Evolutionary conservation across 2,329 filamentous ascomycete genomes (phyloP), one percentile per base, ranked within the genome.

Genomic region (Biscogniauxia mediterranea): DNA sequence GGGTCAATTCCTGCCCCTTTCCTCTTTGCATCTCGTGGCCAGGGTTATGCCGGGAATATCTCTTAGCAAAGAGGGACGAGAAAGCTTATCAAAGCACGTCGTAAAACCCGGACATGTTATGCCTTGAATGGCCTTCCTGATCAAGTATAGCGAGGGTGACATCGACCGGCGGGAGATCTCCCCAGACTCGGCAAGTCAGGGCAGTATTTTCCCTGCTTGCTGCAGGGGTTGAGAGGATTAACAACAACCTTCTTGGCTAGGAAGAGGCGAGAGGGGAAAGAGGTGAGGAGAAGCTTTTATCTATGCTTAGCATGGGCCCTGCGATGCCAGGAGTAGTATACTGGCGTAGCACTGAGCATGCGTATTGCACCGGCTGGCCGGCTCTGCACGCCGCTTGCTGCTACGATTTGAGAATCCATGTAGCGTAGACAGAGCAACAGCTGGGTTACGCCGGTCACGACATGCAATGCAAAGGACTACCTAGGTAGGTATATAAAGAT

Each of bases 101-200:
- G 38, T 54, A 32, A 32, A 32, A n/a, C 38, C 7, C 17, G 38
- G 17, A n/a, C 15, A 46, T 46, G 38, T 17, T 46, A 46, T 46
- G 38, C 13, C 13, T 2, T 15, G 17, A 32, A n/a, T 54, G 52
- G 56, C 69, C 69, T 71, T 65, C 69, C 69, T 51, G 60, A 68
- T 67, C 15, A n/a, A 65, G 68, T 32, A 56, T 64, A 65, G 61
- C 52, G n/a, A 54, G 52, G 26, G 66, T 67, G 49, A 49, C 46
- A 63, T 60, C 21, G 42, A 23, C 52, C 55, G 19, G 60, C 68
- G 66, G 68, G 64, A 69, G 65, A 65, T 65, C 64, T 64, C 64
- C 66, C 67, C 68, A 62, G 66, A 70, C 69, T 68, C 63, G 68
- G 69, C 69, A 70, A 68, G 66, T 69, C 65, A 55, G 63, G 58